Percentiles rank a stretch among this genome's conserved stretches.
Conservation (phyloP, 345 rosid genomes). For the Corymbia maculata region DNA sequence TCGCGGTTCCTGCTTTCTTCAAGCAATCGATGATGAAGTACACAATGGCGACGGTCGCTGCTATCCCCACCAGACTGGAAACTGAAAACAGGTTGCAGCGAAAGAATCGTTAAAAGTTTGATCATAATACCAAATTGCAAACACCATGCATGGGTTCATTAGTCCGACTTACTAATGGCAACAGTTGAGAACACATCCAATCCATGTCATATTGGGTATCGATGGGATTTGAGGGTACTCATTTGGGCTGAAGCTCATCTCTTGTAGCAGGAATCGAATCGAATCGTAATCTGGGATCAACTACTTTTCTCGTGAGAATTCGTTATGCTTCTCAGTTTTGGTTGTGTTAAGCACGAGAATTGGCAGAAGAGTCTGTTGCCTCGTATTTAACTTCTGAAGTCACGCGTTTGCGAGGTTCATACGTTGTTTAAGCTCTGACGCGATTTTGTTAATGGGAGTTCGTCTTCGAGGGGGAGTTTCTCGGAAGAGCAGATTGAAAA, state of each 20-base stretch:
- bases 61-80: background rate
- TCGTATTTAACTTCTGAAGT: background rate
- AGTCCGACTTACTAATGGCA: background rate
- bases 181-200: rapidly evolving
- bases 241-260: background rate
- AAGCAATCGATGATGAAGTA: slow-evolving; percentile 5
- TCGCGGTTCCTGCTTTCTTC: slow-evolving; percentile 5
- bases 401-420: background rate
- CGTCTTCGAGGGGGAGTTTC: too few species aligned
- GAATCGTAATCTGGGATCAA: too few species aligned
- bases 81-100: background rate
- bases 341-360: background rate
- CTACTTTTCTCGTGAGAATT: too few species aligned
- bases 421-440: background rate
- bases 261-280: background rate
- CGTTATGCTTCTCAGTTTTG: background rate
- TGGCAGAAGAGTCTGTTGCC: background rate
- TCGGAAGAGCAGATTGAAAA: too few species aligned
- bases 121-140: background rate
- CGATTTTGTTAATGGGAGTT: too few species aligned
- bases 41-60: background rate
- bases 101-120: background rate
- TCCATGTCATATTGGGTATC: too few species aligned
- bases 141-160: background rate
- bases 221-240: too few species aligned